Conservation (phyloP, 2,329 filamentous ascomycete genomes). For the Aaosphaeria pasadenensis region DNA sequence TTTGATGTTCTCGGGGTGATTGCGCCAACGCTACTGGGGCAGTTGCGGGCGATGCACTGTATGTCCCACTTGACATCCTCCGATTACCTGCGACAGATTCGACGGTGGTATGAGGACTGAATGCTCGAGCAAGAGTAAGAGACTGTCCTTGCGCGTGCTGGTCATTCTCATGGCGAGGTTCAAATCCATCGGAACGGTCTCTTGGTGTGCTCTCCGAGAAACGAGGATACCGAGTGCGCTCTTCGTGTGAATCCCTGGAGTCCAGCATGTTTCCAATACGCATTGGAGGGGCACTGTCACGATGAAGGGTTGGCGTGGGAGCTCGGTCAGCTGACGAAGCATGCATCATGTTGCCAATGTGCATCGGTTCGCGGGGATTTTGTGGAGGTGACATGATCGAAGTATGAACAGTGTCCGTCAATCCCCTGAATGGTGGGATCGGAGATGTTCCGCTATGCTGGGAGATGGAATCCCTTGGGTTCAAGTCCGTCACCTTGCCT, state of each 20-base stretch:
- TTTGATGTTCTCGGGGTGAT: conserved; percentile 10
- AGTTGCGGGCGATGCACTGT: conserved; percentile 16
- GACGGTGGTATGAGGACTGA: conserved; percentile 15
- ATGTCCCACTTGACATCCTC: conserved; percentile 19
- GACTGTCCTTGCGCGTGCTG: conserved; percentile 7
- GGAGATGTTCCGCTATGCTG: no score
- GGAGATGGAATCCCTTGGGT: no score
- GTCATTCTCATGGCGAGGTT: conserved; percentile 1
- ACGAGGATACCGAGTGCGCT: neutral
- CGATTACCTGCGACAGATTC: conserved; percentile 22
- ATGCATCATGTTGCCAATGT: no score
- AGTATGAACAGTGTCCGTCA: no score
- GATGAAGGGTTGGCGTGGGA: no score
- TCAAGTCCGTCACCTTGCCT: no score
- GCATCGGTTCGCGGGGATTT: no score
- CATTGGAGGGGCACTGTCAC: no score
- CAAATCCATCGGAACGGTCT: neutral
- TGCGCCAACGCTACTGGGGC: conserved; percentile 9
- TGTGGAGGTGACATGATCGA: no score
- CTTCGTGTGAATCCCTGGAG: neutral
- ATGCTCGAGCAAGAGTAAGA: conserved; percentile 9
- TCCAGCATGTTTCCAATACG: no score
- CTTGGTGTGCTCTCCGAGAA: neutral
- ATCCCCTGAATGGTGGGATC: no score
- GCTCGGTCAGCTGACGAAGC: no score